These are phyloP conservation scores for Fraxinus americana DNA, from an alignment of 257 asterid species.

Conservation along the genomic window DNA sequence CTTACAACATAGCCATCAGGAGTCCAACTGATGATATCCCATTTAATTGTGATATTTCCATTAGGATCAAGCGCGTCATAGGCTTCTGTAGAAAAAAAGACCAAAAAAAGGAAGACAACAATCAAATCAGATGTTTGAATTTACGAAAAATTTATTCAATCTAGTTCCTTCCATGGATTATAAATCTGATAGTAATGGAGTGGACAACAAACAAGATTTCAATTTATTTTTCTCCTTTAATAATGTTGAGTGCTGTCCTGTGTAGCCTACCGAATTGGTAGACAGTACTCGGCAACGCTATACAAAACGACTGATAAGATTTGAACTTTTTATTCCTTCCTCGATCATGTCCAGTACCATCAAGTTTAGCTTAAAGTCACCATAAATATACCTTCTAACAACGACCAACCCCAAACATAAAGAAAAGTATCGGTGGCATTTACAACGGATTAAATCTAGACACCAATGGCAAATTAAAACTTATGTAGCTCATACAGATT, in stretches of 20 bases:
- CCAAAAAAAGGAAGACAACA: neutral
- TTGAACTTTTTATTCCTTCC: no score
- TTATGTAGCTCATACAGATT: neutral
- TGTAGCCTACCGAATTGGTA: no score
- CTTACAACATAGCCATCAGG: constrained; percentile 69
- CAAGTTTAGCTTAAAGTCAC: no score
- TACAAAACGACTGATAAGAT: no score
- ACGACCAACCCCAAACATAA: neutral
- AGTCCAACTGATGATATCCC: constrained; percentile 65
- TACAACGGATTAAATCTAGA: neutral
- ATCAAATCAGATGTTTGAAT: neutral
- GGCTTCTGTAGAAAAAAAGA: constrained; percentile 41
- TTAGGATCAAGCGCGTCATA: constrained; percentile 64
- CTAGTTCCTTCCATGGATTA: neutral
- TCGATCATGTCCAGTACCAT: neutral
- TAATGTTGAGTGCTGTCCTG: no score
- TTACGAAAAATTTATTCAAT: no score
- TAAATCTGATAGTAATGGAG: no score
- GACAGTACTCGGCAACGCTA: no score
- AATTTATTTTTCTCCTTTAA: no score
- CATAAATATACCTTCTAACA: neutral
- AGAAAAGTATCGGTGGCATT: neutral
- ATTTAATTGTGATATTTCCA: constrained; percentile 63
- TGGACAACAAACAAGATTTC: no score
- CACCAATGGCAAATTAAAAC: neutral